Evolutionary conservation across 2,329 filamentous ascomycete genomes (phyloP), one percentile per base, ranked within the genome.

Genomic region (Fusarium goolgardi): DNA sequence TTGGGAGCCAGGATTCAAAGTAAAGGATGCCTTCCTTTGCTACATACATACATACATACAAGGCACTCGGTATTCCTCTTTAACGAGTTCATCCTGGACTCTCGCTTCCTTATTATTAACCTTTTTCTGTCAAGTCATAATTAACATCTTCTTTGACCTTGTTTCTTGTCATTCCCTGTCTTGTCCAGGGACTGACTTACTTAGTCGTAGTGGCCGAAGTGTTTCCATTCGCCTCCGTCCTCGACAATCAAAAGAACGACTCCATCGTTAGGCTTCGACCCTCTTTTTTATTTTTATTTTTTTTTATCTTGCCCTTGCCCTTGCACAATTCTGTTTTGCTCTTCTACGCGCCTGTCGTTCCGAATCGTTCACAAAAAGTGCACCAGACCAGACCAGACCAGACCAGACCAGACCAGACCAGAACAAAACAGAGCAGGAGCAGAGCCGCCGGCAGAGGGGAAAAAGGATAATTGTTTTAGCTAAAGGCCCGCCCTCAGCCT

Each of bases 1-100:
- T 73, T 73, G 66, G 59, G 57, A 58, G 66, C 39, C 69, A 70
- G 70, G 61, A 64, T 66, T 60, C 57, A 58, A 57, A 53, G 51
- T 49, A 37, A 61, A 55, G 50, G 55, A 59, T 56, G 61, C 46
- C 65, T 55, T 52, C 49, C 62, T 53, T 67, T 58, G 49, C 53
- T 52, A 46, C 54, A 56, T 59, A 56, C 66, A 59, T 59, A 56
- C 66, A 59, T 27, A 27, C 31, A 16, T 57, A 55, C 67, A 60
- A 59, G 43, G 51, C 43, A 27, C 21, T 37, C 39, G 46, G 44
- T 55, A 32, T 52, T 45, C 39, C 20, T 27, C 31, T 46, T 37
- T 55, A 39, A 59, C n/a, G 35, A 37, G 21, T 31, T 20, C 44
- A 40, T 47, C 59, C 37, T 47, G 21, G 35, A 63, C 23, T 18